Conservation (phyloP, 768 basidiomycete species). For the Suillus weaverae region DNA sequence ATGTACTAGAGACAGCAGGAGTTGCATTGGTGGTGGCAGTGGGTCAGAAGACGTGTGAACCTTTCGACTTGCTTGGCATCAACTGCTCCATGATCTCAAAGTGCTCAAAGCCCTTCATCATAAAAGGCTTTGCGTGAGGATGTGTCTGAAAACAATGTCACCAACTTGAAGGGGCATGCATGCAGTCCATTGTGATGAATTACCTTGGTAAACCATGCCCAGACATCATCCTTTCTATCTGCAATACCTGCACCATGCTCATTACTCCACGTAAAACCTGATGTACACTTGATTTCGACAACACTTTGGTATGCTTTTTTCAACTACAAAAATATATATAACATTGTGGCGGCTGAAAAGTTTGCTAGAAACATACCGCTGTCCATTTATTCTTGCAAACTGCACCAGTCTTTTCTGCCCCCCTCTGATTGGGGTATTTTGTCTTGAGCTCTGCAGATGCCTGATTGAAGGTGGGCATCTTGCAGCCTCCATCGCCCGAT, state of each 20-base stretch:
- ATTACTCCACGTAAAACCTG: constrained; percentile 2
- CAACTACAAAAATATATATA: not conserved
- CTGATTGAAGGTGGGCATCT: constrained; percentile 17
- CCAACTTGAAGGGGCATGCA: not conserved
- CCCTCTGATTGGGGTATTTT: constrained; percentile 8
- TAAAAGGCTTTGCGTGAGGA: not conserved
- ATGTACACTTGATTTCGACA: not conserved
- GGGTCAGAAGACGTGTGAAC: not conserved
- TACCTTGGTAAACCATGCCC: not conserved
- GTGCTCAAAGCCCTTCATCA: not conserved
- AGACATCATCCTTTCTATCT: not conserved
- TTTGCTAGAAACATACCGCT: constrained; percentile 10
- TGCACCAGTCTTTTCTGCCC: constrained; percentile 18
- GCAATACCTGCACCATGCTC: not conserved
- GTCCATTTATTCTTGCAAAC: constrained; percentile 23
- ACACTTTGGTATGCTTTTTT: not conserved
- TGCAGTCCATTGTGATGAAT: not conserved
- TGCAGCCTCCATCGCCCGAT: constrained; percentile 18
- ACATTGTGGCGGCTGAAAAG: not conserved
- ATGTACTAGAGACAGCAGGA: too few species aligned
- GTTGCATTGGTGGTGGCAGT: too few species aligned
- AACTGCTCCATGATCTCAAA: not conserved
- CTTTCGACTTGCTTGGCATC: not conserved
- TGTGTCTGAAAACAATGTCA: not conserved
- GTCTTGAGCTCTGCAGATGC: constrained; percentile 6